Evolutionary conservation across 176 grass and related monocot species (phyloP).

Genomic region (Bromus sterilis): DNA sequence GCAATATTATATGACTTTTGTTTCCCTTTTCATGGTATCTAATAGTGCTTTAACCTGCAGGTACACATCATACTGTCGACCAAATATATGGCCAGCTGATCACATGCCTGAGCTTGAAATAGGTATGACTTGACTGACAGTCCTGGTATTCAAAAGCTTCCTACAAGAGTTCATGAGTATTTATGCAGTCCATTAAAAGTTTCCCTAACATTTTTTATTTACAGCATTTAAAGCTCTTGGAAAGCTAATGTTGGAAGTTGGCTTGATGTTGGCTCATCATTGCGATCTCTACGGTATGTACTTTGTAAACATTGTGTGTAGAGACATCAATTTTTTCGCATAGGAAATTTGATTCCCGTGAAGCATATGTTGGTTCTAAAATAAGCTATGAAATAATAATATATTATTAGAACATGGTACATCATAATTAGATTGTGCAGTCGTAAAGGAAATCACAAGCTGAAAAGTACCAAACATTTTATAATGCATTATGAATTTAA

Average conservation of each 20-base stretch:
- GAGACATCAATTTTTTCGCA: background rate
- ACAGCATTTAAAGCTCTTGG: conserved; percentile 92
- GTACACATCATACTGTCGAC: conserved; percentile 85
- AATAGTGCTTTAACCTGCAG: conserved; percentile 28
- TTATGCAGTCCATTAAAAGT: background rate
- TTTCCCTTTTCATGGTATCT: background rate
- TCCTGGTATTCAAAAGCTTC: background rate
- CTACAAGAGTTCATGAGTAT: background rate
- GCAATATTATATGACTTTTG: background rate
- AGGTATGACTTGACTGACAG: conserved; percentile 33
- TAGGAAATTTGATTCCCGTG: background rate
- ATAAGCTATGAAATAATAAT: background rate
- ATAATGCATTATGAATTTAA: background rate
- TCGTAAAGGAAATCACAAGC: background rate
- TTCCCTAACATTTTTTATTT: background rate
- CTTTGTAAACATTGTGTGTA: background rate
- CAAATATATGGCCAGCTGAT: conserved; percentile 76
- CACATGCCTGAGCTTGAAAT: conserved; percentile 67
- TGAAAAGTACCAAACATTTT: background rate
- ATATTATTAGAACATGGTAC: too few relatives aligned
- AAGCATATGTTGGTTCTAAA: background rate
- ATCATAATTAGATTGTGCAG: background rate
- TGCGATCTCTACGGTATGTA: conserved; percentile 79
- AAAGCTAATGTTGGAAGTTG: conserved; percentile 78
- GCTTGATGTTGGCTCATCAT: conserved; percentile 85